Evolutionary conservation across 495 filamentous ascomycete genomes (phyloP), one percentile per base, ranked within the genome.

Genomic region (Penicillium fimorum): DNA sequence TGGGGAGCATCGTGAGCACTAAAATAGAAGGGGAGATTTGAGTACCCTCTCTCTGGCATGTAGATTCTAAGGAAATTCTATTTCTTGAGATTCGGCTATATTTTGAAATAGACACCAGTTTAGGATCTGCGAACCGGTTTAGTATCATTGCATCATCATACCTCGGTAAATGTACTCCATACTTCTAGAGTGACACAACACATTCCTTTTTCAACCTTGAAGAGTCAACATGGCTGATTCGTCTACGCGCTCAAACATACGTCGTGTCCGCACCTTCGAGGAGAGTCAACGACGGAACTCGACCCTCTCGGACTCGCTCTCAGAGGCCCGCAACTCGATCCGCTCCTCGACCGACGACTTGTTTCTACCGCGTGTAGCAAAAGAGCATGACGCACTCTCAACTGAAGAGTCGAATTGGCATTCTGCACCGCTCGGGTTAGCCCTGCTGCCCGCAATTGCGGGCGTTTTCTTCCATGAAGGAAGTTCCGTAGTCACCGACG

Each of bases 391-490:
- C 40, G 55, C 55, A 33, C 63, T 66, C n/a, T 38, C 35, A 35
- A 58, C 64, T 13, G 85, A 87, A 35, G 75, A 81, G 48, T 85
- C 85, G 15, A 72, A 81, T 64, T 94, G 89, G 85, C 83, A 93
- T 60, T 89, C 83, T 0, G 73, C 87, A 2, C 92, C 95, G 0
- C 76, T 98, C 37, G 84, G 82, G 0, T 84, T 97, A 60, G 92
- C 90, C 2, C 76, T 97, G 37, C 70, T 98, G 37, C 94, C 94
- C 1, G 91, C 92, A 0, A 58, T 96, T 15, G 93, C 84, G 1
- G 94, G 92, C 0, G 69, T 96, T 41, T 78, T 97, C 52, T 94
- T 96, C 66, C 79, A 86, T 46, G 88, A 96, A 73, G 94, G 94
- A 4, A 85, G 86, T 59, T 79, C 84, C 4, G 78, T 96, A 53